Base-by-base conservation (phyloP, 2,329 filamentous ascomycete genomes). In the Fusarium continuum region DNA sequence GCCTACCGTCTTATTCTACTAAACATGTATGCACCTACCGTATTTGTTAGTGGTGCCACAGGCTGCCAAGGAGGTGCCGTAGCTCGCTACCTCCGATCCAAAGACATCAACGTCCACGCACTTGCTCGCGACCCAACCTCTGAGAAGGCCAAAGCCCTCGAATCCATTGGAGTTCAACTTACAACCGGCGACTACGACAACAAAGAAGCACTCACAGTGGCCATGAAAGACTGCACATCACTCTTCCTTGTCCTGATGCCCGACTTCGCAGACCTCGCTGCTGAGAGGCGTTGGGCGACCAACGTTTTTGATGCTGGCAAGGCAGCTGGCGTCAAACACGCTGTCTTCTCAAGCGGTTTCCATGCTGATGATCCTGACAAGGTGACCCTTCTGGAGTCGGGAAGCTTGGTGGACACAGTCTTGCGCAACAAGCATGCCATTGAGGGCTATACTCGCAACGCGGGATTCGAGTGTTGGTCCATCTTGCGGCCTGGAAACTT, bases 401-500 rank as follows among this genome's bases (percentile, higher is more conserved):
- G 70, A 5, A 56, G 69, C 25, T 41, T 76, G 13, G 48, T 73
- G 0, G 74, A 70, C 6, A 70, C 57, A 7, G 45, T 77, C 3
- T 55, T 80, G 5, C 55, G 72, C 7, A 72, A 72, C 17, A 85
- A 85, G 64, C 65, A 72, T 17, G 65, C 68, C 2, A 75, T 83
- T 19, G 82, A 85, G 58, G 56, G 73, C 2, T 70, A 72, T 17
- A 68, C 82, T 5, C 71, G 75, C 17, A 49, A 64, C 8, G 67
- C 72, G 2, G 76, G 76, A 3, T 79, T 82, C 55, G 59, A 75
- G 13, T 60, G 68, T 8, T 85, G 79, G 77, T 84, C 82, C 0
- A 76, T 85, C 19, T 67, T 86, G 3, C 79, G 81, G 3, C 81
- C 81, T 0, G 80, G 78, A 2, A 78, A 76, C 64, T 85, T 86